These are phyloP conservation scores for Helianthus tuberosus DNA, from an alignment of 129 eudicot genomes.

Conservation along the genomic window DNA sequence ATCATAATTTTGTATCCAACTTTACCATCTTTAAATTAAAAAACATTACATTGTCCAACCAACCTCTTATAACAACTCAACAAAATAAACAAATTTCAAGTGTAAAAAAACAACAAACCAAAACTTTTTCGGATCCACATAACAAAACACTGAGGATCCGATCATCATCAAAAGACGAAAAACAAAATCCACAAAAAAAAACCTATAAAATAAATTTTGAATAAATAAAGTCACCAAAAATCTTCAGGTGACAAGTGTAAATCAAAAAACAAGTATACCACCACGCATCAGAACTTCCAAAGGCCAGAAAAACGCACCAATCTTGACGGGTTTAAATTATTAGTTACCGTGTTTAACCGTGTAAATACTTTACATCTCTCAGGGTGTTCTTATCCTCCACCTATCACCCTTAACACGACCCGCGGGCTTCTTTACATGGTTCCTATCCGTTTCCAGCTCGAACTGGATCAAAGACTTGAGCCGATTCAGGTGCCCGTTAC, in stretches of 20 bases:
- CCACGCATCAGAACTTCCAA: slow-evolving; percentile 29
- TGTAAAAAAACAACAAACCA: slow-evolving; percentile 1
- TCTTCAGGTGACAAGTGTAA: slow-evolving; percentile 19
- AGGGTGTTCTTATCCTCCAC: slow-evolving; percentile 46
- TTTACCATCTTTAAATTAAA: slow-evolving; percentile 17
- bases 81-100: slow-evolving; percentile 11
- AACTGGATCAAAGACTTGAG: slow-evolving; percentile 61
- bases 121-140: slow-evolving; percentile 48
- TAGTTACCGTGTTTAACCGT: slow-evolving; percentile 16
- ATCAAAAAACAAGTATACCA: slow-evolving; percentile 27
- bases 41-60: slow-evolving; percentile 21
- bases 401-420: slow-evolving; percentile 54
- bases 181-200: slow-evolving; percentile 30
- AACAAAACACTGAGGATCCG: slow-evolving; percentile 51
- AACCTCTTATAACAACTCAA: slow-evolving; percentile 28
- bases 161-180: slow-evolving; percentile 40
- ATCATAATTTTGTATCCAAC: slow-evolving; percentile 19
- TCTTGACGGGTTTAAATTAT: slow-evolving; percentile 27
- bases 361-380: slow-evolving; percentile 40
- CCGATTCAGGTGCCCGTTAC: slow-evolving; percentile 65
- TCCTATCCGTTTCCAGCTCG: slow-evolving; percentile 55
- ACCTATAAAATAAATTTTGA: background rate
- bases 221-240: slow-evolving; percentile 12
- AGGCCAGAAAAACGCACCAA: slow-evolving; percentile 46
- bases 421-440: slow-evolving; percentile 46